phyloP scores from a whole-genome alignment of 805 yeast genomes.

The Kluyveromyces starmeri region DNA sequence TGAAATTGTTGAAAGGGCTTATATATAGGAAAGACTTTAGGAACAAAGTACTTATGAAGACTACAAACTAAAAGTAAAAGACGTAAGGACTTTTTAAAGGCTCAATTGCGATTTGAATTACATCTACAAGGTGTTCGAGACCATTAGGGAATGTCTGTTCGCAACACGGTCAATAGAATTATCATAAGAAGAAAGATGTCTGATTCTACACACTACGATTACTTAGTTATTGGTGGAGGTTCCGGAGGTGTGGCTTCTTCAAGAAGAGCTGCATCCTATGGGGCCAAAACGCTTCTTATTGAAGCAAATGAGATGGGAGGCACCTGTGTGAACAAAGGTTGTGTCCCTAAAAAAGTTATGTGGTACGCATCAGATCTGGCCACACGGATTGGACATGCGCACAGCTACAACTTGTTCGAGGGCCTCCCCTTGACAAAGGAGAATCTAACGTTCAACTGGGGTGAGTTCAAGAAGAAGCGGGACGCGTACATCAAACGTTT shows the following conservation, averaged over 20 bases:
- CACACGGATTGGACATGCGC: conserved; percentile 59
- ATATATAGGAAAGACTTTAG: too few species aligned
- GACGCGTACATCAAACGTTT: conserved; percentile 84
- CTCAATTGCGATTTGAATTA: too few species aligned
- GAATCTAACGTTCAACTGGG: conserved; percentile 71
- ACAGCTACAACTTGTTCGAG: conserved; percentile 72
- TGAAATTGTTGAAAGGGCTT: too few species aligned
- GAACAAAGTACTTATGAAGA: too few species aligned
- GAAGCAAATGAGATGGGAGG: conserved; percentile 89
- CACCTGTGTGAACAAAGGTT: conserved; percentile 97
- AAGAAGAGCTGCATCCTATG: conserved; percentile 89
- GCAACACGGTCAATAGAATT: conserved; percentile 4
- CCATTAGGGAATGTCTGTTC: conserved; percentile 2
- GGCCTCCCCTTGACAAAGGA: conserved; percentile 42
- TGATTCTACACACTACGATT: conserved; percentile 64
- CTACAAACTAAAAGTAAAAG: too few species aligned
- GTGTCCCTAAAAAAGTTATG: conserved; percentile 98
- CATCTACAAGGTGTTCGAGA: too few species aligned
- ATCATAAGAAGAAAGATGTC: conserved; percentile 39
- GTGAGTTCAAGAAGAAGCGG: conserved; percentile 69
- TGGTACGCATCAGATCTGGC: conserved; percentile 96
- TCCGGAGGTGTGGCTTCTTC: conserved; percentile 99
- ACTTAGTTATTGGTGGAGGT: conserved; percentile 96
- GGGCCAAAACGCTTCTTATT: conserved; percentile 76
- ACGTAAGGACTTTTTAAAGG: too few species aligned